Conservation (phyloP, 2,329 filamentous ascomycete genomes). For the Onygenales sp. region DNA sequence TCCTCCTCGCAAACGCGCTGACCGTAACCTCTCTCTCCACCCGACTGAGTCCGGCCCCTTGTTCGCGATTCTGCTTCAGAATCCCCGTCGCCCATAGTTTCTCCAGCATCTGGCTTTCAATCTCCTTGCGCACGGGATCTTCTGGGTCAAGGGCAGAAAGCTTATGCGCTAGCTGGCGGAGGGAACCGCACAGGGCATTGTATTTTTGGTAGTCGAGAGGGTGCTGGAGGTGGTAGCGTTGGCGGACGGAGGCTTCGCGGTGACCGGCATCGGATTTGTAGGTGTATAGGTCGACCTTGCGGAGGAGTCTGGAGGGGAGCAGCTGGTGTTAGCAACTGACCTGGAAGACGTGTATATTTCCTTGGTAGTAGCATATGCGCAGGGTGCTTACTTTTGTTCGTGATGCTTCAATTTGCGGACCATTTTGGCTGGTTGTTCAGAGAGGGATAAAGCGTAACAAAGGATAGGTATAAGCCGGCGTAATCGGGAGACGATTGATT, state of each 20-base stretch:
- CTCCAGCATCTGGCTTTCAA: conserved; percentile 77
- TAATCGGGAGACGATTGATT: too few species aligned
- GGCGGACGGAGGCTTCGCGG: conserved; percentile 67
- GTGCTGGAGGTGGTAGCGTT: conserved; percentile 86
- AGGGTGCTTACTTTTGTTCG: conserved; percentile 61
- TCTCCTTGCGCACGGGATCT: conserved; percentile 67
- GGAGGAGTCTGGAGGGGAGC: conserved; percentile 50
- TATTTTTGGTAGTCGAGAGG: conserved; percentile 71
- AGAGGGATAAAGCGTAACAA: too few species aligned
- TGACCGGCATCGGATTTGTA: conserved; percentile 85
- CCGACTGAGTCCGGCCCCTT: conserved; percentile 56
- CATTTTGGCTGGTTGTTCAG: conserved; percentile 46
- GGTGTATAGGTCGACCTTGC: conserved; percentile 87
- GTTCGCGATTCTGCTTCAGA: conserved; percentile 62
- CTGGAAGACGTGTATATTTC: conserved; percentile 1
- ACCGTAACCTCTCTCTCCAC: conserved; percentile 88
- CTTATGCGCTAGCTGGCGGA: conserved; percentile 81
- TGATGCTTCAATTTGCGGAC: conserved; percentile 94
- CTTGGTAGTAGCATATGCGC: too few species aligned
- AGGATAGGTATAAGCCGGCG: too few species aligned
- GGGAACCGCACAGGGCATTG: conserved; percentile 61
- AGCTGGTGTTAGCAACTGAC: conserved; percentile 3
- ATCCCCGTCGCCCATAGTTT: conserved; percentile 93
- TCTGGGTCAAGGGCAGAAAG: conserved; percentile 72
- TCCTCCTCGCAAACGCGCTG: conserved; percentile 71